These are phyloP conservation scores for Apostasia shenzhenica DNA, from an alignment of 106 monocot genomes.

Conservation along the genomic window DNA sequence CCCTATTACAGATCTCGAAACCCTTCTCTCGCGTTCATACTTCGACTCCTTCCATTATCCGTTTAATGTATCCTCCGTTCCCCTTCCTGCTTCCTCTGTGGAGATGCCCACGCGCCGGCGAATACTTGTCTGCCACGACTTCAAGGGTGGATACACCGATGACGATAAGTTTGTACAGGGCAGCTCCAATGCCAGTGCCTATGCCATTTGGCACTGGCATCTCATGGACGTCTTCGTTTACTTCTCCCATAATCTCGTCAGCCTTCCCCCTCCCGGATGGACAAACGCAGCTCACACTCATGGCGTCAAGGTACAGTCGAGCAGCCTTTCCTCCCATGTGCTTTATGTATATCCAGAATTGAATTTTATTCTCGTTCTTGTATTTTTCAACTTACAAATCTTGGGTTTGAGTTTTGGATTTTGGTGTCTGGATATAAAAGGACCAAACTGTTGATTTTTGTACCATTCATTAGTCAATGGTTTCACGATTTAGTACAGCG, in stretches of 20 bases:
- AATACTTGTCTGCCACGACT: constrained; percentile 91
- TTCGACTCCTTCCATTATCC: constrained; percentile 71
- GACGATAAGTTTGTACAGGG: constrained; percentile 90
- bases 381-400: background rate
- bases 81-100: constrained; percentile 26
- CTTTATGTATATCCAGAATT: background rate
- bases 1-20: constrained; percentile 57
- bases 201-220: constrained; percentile 90
- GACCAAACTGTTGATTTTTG: too few species aligned
- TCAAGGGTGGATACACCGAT: constrained; percentile 80
- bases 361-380: constrained; percentile 3
- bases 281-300: constrained; percentile 84
- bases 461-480: too few species aligned
- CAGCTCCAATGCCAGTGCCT: constrained; percentile 62
- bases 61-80: constrained; percentile 71
- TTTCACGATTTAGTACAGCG: too few species aligned
- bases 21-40: constrained; percentile 55
- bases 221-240: constrained; percentile 93
- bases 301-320: constrained; percentile 69
- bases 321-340: background rate
- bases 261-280: constrained; percentile 87
- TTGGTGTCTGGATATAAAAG: too few species aligned
- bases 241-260: constrained; percentile 84
- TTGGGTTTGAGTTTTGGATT: too few species aligned
- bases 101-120: constrained; percentile 38